Evolutionary conservation across 1,284 basidiomycete species (phyloP), one percentile per base, ranked within the genome.

Genomic region (Trichosporon sp.): DNA sequence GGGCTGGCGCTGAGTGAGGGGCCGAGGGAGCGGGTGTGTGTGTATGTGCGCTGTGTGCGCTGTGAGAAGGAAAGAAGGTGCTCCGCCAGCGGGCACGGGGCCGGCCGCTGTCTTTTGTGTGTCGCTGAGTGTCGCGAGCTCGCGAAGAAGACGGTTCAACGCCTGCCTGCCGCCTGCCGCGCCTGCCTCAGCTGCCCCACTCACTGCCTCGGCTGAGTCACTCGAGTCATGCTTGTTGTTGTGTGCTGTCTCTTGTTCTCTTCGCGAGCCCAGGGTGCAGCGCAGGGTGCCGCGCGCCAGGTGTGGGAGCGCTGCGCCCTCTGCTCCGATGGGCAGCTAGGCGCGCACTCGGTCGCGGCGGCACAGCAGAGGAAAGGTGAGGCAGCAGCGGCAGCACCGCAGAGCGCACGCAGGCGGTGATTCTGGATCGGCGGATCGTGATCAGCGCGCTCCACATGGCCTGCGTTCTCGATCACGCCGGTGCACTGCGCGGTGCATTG

Each of bases 141-240:
- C 6, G 21, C 47, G 47, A 51, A 51, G 47, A 51, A 34, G 6
- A n/a, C n/a, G n/a, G n/a, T n/a, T n/a, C n/a, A n/a, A n/a, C n/a
- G n/a, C n/a, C n/a, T n/a, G 47, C 23, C 5, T 51, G 21, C 6
- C 5, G 15, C 47, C 6, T 25, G 47, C 23, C 1, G 47, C 47
- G 47, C 47, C 47, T 51, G n/a, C 47, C 47, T 51, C 47, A 51
- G 38, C 38, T 42, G 38, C 38, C 38, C n/a, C 47, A 32, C 29
- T 18, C 27, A n/a, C 29, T 60, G 56, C 56, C 56, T 32, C 29
- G 56, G 56, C 32, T 60, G 56, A 60, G 56, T 60, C 56, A 60
- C 18, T 60, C 29, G 53, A 60, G 56, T 60, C 56, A 60, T 31
- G 56, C 29, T 60, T 60, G 56, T 29, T 56, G 51, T 60, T 31